Conservation (phyloP, 805 yeast species). For the Candida manassasensis region DNA sequence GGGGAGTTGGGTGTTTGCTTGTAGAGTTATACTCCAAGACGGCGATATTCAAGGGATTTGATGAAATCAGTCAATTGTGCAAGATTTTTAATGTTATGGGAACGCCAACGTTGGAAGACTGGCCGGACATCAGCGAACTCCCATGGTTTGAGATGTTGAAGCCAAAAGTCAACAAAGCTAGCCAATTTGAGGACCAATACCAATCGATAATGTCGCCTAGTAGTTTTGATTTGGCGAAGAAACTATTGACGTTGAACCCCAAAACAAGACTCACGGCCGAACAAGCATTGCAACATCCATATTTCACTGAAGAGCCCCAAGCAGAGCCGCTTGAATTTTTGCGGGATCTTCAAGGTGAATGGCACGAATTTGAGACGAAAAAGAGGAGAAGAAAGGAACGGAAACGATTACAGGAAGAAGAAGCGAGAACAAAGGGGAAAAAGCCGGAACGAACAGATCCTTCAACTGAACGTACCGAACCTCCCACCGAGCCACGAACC, state of each 20-base stretch:
- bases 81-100: slow-evolving; percentile 84
- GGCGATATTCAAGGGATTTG: slow-evolving; percentile 83
- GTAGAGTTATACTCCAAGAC: slow-evolving; percentile 71
- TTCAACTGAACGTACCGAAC: slow-evolving; percentile 1
- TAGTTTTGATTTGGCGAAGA: slow-evolving; percentile 61
- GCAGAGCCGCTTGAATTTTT: slow-evolving; percentile 57
- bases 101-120: slow-evolving; percentile 63
- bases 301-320: slow-evolving; percentile 65
- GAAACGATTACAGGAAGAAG: slow-evolving; percentile 30
- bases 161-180: slow-evolving; percentile 42
- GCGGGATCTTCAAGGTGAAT: slow-evolving; percentile 67
- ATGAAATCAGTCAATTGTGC: slow-evolving; percentile 79
- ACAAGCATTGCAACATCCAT: slow-evolving; percentile 61
- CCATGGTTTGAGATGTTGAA: slow-evolving; percentile 92
- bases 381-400: slow-evolving; percentile 56
- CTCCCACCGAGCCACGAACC: slow-evolving; percentile 1
- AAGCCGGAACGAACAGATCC: background rate
- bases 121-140: slow-evolving; percentile 74
- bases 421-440: slow-evolving; percentile 8
- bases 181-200: slow-evolving; percentile 27
- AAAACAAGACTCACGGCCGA: slow-evolving; percentile 58
- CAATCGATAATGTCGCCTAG: slow-evolving; percentile 42
- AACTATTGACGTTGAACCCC: slow-evolving; percentile 69
- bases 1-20: slow-evolving; percentile 95
- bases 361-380: slow-evolving; percentile 97